These are phyloP conservation scores for Beta macrorhiza DNA, from an alignment of 179 eudicot species.

Conservation along the genomic window DNA sequence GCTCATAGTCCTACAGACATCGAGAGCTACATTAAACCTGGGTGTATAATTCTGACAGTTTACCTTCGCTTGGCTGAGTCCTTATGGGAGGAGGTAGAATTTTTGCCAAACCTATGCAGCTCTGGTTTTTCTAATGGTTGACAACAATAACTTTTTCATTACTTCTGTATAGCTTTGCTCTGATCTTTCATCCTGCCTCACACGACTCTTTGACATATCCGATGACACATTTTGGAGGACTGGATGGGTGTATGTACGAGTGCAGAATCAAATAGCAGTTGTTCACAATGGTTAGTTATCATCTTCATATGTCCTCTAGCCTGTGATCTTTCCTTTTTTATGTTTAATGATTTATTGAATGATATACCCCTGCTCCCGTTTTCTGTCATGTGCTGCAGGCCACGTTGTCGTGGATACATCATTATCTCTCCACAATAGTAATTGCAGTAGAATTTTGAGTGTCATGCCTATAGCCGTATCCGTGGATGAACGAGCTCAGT, in stretches of 20 bases:
- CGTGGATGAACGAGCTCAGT: conserved; percentile 41
- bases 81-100: conserved; percentile 53
- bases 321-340: not conserved
- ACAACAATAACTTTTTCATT: conserved; percentile 12
- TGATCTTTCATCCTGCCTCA: conserved; percentile 44
- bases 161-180: conserved; percentile 39
- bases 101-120: not conserved
- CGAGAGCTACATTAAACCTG: conserved; percentile 61
- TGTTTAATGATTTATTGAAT: not conserved
- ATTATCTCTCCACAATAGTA: conserved; percentile 10
- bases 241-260: conserved; percentile 50
- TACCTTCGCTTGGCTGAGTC: conserved; percentile 49
- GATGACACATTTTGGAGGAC: conserved; percentile 45
- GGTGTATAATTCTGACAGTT: conserved; percentile 49
- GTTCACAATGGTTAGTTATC: conserved; percentile 36
- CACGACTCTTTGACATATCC: conserved; percentile 39
- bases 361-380: not conserved
- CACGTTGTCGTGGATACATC: conserved; percentile 27
- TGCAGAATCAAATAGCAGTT: conserved; percentile 25
- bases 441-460: conserved; percentile 36
- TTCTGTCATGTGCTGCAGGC: conserved; percentile 34
- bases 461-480: conserved; percentile 52
- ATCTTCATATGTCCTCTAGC: conserved; percentile 5
- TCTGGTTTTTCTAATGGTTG: not conserved
- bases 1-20: conserved; percentile 55